Conservation (phyloP, 768 basidiomycete species). For the Stropharia rugosoannulata region DNA sequence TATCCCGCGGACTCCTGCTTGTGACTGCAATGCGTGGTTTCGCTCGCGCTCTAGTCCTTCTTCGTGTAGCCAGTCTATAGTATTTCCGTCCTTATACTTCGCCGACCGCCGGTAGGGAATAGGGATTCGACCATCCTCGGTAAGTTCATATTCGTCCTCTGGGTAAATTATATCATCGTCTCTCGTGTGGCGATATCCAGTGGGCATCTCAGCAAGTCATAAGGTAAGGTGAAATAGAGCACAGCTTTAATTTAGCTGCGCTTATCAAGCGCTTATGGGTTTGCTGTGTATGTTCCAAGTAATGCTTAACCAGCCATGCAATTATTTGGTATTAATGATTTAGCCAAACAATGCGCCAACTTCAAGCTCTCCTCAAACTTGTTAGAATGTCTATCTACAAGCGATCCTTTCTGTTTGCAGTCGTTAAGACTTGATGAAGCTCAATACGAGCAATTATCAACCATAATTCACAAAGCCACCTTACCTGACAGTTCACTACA, state of each 20-base stretch:
- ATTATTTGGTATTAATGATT: no score
- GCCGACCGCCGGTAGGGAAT: conserved; percentile 26
- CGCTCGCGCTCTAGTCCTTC: conserved; percentile 61
- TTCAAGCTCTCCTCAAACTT: no score
- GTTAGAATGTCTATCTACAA: no score
- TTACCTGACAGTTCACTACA: no score
- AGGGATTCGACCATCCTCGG: conserved; percentile 39
- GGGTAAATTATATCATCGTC: conserved; percentile 25
- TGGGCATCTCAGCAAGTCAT: conserved; percentile 25
- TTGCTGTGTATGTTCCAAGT: no score
- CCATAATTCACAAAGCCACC: no score
- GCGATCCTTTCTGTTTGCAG: no score
- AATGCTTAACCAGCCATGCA: background rate
- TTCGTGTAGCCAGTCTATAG: conserved; percentile 71
- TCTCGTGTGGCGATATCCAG: conserved; percentile 20
- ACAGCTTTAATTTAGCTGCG: background rate
- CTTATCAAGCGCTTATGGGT: no score
- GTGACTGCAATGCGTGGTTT: conserved; percentile 44
- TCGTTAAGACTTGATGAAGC: no score
- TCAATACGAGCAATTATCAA: no score
- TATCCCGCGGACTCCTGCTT: conserved; percentile 56
- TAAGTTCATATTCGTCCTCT: conserved; percentile 45
- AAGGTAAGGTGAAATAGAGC: conserved; percentile 1
- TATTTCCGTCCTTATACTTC: conserved; percentile 57
- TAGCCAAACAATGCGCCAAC: no score